Evolutionary conservation across 371 early-diverging fungal species (phyloP).

Genomic region (Mucor sp.): DNA sequence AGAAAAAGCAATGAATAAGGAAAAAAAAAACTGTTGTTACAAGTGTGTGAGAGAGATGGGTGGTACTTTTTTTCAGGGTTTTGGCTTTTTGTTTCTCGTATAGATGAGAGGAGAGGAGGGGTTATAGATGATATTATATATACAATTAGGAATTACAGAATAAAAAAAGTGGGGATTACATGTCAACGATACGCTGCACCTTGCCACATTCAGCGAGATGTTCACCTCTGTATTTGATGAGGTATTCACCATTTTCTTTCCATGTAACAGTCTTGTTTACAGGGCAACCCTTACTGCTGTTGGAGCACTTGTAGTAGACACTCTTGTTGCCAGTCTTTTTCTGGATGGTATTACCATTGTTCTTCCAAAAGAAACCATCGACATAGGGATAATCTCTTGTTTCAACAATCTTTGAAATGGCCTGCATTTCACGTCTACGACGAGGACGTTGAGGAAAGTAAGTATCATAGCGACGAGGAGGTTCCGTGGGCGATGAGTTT

Average conservation of each 20-base stretch:
- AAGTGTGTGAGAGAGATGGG: not conserved
- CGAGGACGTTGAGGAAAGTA: slow-evolving; percentile 26
- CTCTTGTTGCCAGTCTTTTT: slow-evolving; percentile 61
- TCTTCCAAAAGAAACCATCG: slow-evolving; percentile 60
- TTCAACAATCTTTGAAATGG: slow-evolving; percentile 59
- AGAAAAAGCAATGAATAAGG: not conserved
- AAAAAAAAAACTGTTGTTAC: slow-evolving; percentile 11
- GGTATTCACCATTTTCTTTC: slow-evolving; percentile 60
- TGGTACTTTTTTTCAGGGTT: not conserved
- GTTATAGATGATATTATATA: slow-evolving; percentile 1
- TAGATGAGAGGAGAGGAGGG: not conserved
- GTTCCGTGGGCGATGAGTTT: not conserved
- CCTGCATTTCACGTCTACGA: slow-evolving; percentile 60
- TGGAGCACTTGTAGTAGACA: slow-evolving; percentile 58
- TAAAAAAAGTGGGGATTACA: slow-evolving; percentile 24
- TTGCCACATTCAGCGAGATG: slow-evolving; percentile 62
- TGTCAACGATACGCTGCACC: slow-evolving; percentile 55
- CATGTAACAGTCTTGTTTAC: slow-evolving; percentile 72
- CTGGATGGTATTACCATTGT: slow-evolving; percentile 59
- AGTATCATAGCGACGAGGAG: slow-evolving; percentile 5
- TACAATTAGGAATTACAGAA: slow-evolving; percentile 7
- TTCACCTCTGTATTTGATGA: slow-evolving; percentile 67
- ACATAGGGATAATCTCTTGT: slow-evolving; percentile 53
- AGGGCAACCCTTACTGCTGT: slow-evolving; percentile 53
- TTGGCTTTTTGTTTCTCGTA: not conserved